Percentiles rank a stretch among this genome's conserved stretches.
Conservation (phyloP, 805 yeast genomes). For the Jamesozyma lodderae region DNA sequence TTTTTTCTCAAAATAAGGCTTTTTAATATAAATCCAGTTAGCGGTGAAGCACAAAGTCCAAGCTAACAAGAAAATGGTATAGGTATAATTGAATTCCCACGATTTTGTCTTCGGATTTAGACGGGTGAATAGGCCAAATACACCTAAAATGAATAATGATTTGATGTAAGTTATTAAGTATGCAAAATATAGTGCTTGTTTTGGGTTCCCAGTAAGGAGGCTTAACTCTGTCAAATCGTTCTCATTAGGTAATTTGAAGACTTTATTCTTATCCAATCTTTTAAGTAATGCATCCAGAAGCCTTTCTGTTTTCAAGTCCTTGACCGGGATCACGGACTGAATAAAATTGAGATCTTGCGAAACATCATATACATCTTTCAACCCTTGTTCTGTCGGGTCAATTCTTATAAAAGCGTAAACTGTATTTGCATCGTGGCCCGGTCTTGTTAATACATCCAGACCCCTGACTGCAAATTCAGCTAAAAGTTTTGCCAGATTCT, state of each 20-base stretch:
- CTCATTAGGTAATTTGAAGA: slow-evolving; percentile 8
- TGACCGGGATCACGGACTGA: slow-evolving; percentile 7
- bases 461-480: slow-evolving; percentile 23
- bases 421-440: slow-evolving; percentile 16
- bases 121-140: slow-evolving; percentile 39
- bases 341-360: slow-evolving; percentile 7
- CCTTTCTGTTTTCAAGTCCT: slow-evolving; percentile 7
- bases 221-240: slow-evolving; percentile 32
- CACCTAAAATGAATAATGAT: slow-evolving; percentile 53
- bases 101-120: slow-evolving; percentile 5
- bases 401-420: slow-evolving; percentile 20
- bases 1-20: slow-evolving; percentile 19
- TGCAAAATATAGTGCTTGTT: slow-evolving; percentile 62
- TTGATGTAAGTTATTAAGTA: slow-evolving; percentile 52
- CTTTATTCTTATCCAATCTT: background rate
- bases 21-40: slow-evolving; percentile 44
- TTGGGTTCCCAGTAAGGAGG: slow-evolving; percentile 20
- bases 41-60: slow-evolving; percentile 58
- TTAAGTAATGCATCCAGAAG: slow-evolving; percentile 1
- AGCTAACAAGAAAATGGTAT: slow-evolving; percentile 46
- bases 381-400: slow-evolving; percentile 4
- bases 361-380: slow-evolving; percentile 4
- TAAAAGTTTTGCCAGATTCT: slow-evolving; percentile 17
- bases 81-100: slow-evolving; percentile 41
- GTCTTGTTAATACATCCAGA: slow-evolving; percentile 18